Evolutionary conservation across 768 basidiomycete genomes (phyloP), one percentile per base, ranked within the genome.

Genomic region (Lentinula edodes): DNA sequence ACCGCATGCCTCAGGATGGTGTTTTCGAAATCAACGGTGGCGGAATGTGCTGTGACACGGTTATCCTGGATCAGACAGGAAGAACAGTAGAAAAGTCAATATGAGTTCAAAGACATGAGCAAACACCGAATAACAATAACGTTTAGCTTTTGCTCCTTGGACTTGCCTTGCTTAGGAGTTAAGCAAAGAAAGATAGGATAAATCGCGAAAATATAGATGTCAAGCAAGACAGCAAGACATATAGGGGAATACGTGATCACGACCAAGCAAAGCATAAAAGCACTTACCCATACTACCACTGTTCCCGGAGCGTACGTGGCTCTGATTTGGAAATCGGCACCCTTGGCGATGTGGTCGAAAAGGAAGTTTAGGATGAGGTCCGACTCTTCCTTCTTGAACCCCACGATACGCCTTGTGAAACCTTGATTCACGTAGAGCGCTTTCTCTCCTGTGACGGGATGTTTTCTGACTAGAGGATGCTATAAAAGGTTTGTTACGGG

Each of bases 371-470:
- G 73, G 28, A 86, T 73, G 63, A 76, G 78, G 48, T 84, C 81
- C 23, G 81, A 83, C 66, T 84, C 84, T 64, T 85, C 83, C 9
- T 73, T 48, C 62, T 80, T 81, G 74, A 75, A 83, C 5, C 84
- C 83, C 48, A 84, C 82, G 67, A 85, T 84, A 64, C 74, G 75
- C 35, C 72, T 70, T 3, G 83, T 83, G 75, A 84, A 84, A 35
- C 78, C 81, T 58, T 75, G 76, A 71, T 85, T 85, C 71, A 86
- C 73, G 66, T 82, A 84, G 18, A 87, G 73, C 1, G 81, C 81
- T 71, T 86, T 85, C 68, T 85, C 80, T n/a, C 83, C 83, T 0
- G 86, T 87, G 0, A 80, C 81, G 16, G 85, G 86, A 68, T 86
- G 85, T 13, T 75, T 72, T 61, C 85, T 80, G 61, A 86, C 83